These are phyloP conservation scores for Citrullus mucosospermus DNA, from an alignment of 306 rosid genomes.

Conservation along the genomic window DNA sequence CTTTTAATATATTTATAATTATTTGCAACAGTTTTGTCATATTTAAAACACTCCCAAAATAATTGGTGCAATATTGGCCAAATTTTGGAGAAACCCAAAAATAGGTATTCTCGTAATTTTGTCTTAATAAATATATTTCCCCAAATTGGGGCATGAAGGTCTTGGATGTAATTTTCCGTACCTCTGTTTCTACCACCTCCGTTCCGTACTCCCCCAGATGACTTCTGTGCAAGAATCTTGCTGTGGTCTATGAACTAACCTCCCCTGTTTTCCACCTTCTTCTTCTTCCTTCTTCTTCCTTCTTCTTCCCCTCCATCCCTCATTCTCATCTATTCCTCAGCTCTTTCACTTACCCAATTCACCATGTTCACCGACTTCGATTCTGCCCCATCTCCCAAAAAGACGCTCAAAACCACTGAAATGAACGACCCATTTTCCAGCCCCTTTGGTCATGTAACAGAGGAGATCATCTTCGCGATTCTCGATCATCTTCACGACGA, in stretches of 20 bases:
- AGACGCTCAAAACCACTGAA: not conserved
- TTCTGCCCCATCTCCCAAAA: not conserved
- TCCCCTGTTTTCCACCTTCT: not conserved
- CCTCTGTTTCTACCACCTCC: not conserved
- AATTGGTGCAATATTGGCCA: too few species aligned
- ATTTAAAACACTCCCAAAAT: too few species aligned
- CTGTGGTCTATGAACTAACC: not conserved
- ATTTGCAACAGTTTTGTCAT: too few species aligned
- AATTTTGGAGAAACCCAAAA: too few species aligned
- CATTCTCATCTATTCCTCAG: not conserved
- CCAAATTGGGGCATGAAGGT: not conserved
- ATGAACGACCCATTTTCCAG: not conserved
- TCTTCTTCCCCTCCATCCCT: not conserved
- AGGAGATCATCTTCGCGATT: slow-evolving; percentile 44
- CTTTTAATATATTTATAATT: too few species aligned
- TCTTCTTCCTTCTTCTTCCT: not conserved
- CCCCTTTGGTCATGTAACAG: slow-evolving; percentile 39
- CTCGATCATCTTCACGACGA: slow-evolving; percentile 30
- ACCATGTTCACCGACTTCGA: slow-evolving; percentile 7
- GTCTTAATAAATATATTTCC: too few species aligned
- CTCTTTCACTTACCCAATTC: not conserved
- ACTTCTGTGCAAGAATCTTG: not conserved
- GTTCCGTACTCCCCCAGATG: not conserved
- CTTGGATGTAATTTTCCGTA: not conserved
- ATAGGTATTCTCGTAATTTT: too few species aligned